phyloP scores from a whole-genome alignment of 768 basidiomycete species.

The Cystoderma amianthinum region DNA sequence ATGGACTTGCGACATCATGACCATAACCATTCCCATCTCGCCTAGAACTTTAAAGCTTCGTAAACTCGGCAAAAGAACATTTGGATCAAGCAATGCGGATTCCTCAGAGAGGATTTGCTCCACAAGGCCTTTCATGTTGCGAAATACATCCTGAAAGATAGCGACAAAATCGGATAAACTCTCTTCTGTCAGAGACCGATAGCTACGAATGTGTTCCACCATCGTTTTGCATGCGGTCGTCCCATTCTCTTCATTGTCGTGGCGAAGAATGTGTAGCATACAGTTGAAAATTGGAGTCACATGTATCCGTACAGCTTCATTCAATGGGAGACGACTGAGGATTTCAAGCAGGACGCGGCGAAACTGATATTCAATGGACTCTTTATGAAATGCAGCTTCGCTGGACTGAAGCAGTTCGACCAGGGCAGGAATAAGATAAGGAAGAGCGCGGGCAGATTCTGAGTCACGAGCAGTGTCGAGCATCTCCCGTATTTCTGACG shows the following conservation, averaged over 20 bases:
- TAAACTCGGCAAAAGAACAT: constrained; percentile 58
- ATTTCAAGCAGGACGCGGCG: constrained; percentile 86
- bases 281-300: constrained; percentile 63
- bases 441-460: constrained; percentile 63
- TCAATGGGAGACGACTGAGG: constrained; percentile 78
- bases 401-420: constrained; percentile 67
- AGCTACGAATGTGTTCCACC: constrained; percentile 80
- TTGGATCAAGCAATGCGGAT: constrained; percentile 47
- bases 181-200: constrained; percentile 66
- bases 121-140: constrained; percentile 67
- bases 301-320: constrained; percentile 71
- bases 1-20: constrained; percentile 83
- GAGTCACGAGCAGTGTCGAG: constrained; percentile 73
- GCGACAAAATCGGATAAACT: constrained; percentile 73
- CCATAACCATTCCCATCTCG: constrained; percentile 90
- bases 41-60: constrained; percentile 91
- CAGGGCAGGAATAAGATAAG: constrained; percentile 67
- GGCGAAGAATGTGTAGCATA: constrained; percentile 76
- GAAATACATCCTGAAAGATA: constrained; percentile 73
- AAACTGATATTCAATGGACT: constrained; percentile 69
- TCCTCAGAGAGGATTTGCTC: constrained; percentile 68
- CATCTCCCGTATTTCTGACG: constrained; percentile 74
- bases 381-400: constrained; percentile 60
- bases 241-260: constrained; percentile 96
- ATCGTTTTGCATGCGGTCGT: constrained; percentile 85